Conservation (phyloP, 2,329 filamentous ascomycete genomes). For the Drechslerella coelobrocha region DNA sequence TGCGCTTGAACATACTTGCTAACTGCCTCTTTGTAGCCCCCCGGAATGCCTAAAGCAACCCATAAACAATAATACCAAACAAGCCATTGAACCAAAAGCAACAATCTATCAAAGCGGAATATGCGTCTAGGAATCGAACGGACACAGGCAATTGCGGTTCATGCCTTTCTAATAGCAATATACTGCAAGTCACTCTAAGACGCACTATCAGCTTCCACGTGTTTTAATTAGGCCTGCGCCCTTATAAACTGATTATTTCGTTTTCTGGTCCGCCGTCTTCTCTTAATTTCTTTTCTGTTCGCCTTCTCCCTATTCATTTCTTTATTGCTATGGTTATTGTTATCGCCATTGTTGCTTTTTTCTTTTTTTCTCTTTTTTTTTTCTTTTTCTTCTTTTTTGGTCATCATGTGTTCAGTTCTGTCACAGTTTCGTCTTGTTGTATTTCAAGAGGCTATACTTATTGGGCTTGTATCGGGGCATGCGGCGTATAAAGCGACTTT, state of each 20-base stretch:
- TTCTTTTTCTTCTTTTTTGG: neutral
- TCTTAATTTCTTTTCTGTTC: neutral
- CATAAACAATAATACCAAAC: slow-evolving; percentile 4
- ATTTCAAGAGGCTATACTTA: slow-evolving; percentile 4
- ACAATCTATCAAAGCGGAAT: too few relatives aligned
- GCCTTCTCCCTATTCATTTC: neutral
- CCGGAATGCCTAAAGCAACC: neutral
- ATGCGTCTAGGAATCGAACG: too few relatives aligned
- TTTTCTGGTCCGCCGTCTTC: neutral
- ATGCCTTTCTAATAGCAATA: too few relatives aligned
- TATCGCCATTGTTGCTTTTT: too few relatives aligned
- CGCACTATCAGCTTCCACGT: neutral
- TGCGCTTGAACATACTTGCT: neutral
- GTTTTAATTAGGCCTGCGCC: neutral
- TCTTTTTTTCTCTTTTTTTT: neutral
- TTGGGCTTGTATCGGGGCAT: slow-evolving; percentile 7
- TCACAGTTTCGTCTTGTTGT: too few relatives aligned
- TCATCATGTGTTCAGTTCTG: neutral
- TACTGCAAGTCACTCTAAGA: neutral
- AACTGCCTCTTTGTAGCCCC: neutral
- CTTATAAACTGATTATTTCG: neutral
- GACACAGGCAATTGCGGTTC: too few relatives aligned
- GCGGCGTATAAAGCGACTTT: slow-evolving; percentile 14
- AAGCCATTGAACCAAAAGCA: too few relatives aligned
- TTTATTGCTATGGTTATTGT: too few relatives aligned